Base-by-base conservation (phyloP, 257 asterid genomes). In the Knoxia roxburghii region DNA sequence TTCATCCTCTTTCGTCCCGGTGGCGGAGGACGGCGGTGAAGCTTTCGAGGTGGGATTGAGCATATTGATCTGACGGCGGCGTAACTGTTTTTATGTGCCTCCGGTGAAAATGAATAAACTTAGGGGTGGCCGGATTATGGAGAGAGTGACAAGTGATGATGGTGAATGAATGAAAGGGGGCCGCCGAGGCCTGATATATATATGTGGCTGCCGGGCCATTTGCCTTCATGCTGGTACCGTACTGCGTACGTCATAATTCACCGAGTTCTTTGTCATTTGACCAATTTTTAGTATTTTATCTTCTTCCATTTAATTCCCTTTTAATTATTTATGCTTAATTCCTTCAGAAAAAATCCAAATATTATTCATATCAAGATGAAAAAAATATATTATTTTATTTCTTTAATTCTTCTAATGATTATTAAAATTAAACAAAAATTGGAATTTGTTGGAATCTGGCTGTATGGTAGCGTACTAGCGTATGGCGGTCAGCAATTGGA, bases 51-150 rank as follows among this genome's bases (percentile, higher is more conserved):
- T 3, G 23, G 70, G 2, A 15, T 55, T 53, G 30, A n/a, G n/a
- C n/a, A n/a, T n/a, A n/a, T 49, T 60, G 64, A 71, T 63, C 27
- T 53, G 58, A 23, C 20, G n/a, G 48, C 29, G 56, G 56, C 6
- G 23, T 9, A 10, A 3, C 49, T 43, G 18, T 2, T 15, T 43
- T 8, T n/a, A n/a, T n/a, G n/a, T n/a, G n/a, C n/a, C n/a, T 12
- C 45, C 11, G 45, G 6, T 39, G 11, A 39, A 1, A 8, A 6
- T 39, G 8, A 14, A 1, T 2, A 43, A 43, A 12, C 17, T 43
- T 12, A 12, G n/a, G n/a, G n/a, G n/a, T n/a, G n/a, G n/a, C n/a
- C n/a, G n/a, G n/a, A n/a, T n/a, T n/a, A n/a, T n/a, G n/a, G n/a
- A n/a, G n/a, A n/a, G n/a, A n/a, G n/a, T n/a, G n/a, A n/a, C n/a